These are phyloP conservation scores for Lasiosphaeria hispida DNA, from an alignment of 495 filamentous ascomycete species.

Conservation along the genomic window DNA sequence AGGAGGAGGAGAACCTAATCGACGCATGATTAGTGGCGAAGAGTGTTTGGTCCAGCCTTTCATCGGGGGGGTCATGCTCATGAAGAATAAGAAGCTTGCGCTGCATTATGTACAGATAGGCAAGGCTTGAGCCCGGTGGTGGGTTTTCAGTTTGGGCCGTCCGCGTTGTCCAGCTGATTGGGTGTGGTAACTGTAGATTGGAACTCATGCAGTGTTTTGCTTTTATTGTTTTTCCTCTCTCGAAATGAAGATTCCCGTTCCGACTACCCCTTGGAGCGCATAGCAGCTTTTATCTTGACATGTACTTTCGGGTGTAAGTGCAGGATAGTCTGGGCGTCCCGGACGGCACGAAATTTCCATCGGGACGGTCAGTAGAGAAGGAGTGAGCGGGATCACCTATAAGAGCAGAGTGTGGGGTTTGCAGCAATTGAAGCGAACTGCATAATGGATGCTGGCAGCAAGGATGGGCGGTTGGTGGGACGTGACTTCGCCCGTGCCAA, in stretches of 20 bases:
- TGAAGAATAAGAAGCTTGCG: background rate
- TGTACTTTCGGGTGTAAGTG: too few relatives aligned
- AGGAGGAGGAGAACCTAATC: conserved; percentile 64
- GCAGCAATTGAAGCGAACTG: too few relatives aligned
- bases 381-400: too few relatives aligned
- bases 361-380: background rate
- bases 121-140: conserved; percentile 21
- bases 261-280: background rate
- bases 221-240: background rate
- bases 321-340: background rate
- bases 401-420: too few relatives aligned
- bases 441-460: too few relatives aligned
- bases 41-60: too few relatives aligned
- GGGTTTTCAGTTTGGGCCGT: too few relatives aligned
- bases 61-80: too few relatives aligned
- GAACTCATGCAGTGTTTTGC: conserved; percentile 37
- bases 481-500: too few relatives aligned
- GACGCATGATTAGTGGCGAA: conserved; percentile 49
- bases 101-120: conserved; percentile 21
- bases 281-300: background rate
- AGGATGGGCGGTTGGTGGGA: too few relatives aligned
- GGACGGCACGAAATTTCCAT: background rate
- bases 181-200: conserved; percentile 23
- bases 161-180: conserved; percentile 12
- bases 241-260: background rate